Conservation (phyloP, 2,329 filamentous ascomycete genomes). For the Verticillium tricorpus region DNA sequence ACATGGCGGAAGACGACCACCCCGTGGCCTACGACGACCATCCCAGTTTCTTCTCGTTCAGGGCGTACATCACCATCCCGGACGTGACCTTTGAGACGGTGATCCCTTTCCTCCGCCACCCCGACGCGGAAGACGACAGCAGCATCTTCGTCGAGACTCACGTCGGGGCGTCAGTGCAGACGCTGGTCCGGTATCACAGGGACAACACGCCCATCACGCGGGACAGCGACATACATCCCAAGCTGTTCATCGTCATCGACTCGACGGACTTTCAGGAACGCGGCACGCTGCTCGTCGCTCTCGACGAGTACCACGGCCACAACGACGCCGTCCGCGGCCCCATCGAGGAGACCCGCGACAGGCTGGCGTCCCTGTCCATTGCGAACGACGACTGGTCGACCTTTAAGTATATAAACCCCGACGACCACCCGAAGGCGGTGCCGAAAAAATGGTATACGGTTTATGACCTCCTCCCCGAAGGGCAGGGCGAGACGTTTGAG, state of each 20-base stretch:
- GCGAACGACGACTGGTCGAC: neutral
- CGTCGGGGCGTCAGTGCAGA: neutral
- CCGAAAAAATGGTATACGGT: neutral
- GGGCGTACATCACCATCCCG: slow-evolving; percentile 3
- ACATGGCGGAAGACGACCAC: neutral
- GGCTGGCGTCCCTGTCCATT: neutral
- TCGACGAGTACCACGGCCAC: slow-evolving; percentile 4
- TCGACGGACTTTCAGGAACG: neutral
- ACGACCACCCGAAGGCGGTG: neutral
- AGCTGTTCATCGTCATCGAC: slow-evolving; percentile 5
- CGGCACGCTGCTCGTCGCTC: slow-evolving; percentile 2
- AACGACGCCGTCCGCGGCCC: slow-evolving; percentile 1
- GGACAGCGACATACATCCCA: neutral
- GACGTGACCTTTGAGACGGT: neutral
- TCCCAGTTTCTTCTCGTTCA: neutral
- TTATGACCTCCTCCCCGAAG: neutral
- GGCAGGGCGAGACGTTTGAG: neutral
- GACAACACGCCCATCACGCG: slow-evolving; percentile 1
- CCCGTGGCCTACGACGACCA: too few species aligned
- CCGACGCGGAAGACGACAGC: too few species aligned
- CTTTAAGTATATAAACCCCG: neutral
- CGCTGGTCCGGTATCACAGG: slow-evolving; percentile 1
- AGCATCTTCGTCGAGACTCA: neutral
- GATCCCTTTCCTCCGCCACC: too few species aligned
- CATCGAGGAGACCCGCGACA: neutral